Percentiles rank a stretch among this genome's conserved stretches.
Conservation (phyloP, 139 green algal genomes). For the Picochlorum sp. region DNA sequence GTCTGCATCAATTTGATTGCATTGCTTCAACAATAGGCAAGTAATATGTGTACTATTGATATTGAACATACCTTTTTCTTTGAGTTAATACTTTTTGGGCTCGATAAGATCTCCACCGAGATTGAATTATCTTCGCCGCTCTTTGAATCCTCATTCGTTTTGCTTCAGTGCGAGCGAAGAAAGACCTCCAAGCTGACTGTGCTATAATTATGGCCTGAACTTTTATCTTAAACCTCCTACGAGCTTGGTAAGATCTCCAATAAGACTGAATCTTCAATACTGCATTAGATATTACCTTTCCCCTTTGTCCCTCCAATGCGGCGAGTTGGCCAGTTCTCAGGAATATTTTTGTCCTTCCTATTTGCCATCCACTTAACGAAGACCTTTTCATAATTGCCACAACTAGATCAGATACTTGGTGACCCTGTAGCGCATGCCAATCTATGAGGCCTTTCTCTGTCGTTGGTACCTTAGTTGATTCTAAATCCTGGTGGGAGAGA, state of each 20-base stretch:
- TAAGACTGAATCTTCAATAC: conserved; percentile 39
- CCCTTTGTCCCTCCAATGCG: conserved; percentile 39
- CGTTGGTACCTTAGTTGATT: not conserved
- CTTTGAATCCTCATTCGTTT: conserved; percentile 11
- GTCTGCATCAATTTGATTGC: not conserved
- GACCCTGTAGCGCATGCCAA: conserved; percentile 9
- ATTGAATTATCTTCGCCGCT: conserved; percentile 40
- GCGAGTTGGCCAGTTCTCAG: conserved; percentile 52
- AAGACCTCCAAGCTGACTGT: conserved; percentile 39
- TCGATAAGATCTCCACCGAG: conserved; percentile 29
- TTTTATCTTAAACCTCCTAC: conserved; percentile 11
- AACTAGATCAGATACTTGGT: conserved; percentile 21
- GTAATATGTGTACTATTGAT: not conserved
- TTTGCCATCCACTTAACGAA: conserved; percentile 45
- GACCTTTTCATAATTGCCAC: conserved; percentile 25
- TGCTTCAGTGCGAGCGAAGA: conserved; percentile 10
- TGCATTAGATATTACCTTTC: conserved; percentile 19
- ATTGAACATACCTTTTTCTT: conserved; percentile 10
- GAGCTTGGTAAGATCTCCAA: conserved; percentile 14
- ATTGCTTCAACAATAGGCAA: conserved; percentile 9
- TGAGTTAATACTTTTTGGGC: conserved; percentile 11
- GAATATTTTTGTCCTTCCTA: conserved; percentile 68
- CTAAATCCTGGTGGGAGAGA: conserved; percentile 7
- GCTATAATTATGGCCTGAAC: conserved; percentile 27
- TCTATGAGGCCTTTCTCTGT: conserved; percentile 18